A percentile compares a stretch with the other conserved stretches of the same genome.
These are phyloP conservation scores for Pichia sp. DNA, from an alignment of 1,139 yeast genomes.

Conservation along the genomic window DNA sequence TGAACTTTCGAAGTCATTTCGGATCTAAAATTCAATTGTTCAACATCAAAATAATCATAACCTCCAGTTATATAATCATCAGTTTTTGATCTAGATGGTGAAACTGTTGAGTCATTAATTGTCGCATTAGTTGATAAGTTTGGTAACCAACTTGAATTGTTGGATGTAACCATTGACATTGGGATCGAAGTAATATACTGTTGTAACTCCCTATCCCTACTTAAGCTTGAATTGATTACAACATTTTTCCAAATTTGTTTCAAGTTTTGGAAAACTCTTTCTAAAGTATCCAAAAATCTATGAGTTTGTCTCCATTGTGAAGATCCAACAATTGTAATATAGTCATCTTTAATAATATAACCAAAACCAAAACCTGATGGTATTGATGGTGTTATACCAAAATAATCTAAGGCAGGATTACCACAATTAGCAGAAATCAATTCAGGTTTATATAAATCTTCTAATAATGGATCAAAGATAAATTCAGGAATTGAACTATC, in stretches of 20 bases:
- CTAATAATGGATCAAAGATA: slow-evolving; percentile 29
- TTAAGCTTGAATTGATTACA: slow-evolving; percentile 11
- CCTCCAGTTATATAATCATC: slow-evolving; percentile 47
- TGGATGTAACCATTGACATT: slow-evolving; percentile 26
- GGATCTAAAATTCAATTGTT: slow-evolving; percentile 39
- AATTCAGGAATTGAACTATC: slow-evolving; percentile 34
- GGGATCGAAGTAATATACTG: slow-evolving; percentile 26
- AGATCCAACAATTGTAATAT: slow-evolving; percentile 54
- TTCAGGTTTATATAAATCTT: slow-evolving; percentile 33
- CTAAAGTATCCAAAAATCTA: slow-evolving; percentile 56
- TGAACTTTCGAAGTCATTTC: slow-evolving; percentile 23
- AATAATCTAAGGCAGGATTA: slow-evolving; percentile 63
- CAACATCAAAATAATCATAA: slow-evolving; percentile 71
- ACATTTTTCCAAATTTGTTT: slow-evolving; percentile 38
- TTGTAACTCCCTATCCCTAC: slow-evolving; percentile 23
- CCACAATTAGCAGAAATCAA: slow-evolving; percentile 60
- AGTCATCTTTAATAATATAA: slow-evolving; percentile 63
- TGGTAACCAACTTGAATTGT: slow-evolving; percentile 19
- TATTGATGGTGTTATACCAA: slow-evolving; percentile 72
- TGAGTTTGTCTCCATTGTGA: slow-evolving; percentile 72
- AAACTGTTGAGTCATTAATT: not conserved
- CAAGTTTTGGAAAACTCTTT: slow-evolving; percentile 52
- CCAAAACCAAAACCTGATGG: slow-evolving; percentile 76
- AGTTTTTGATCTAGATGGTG: not conserved
- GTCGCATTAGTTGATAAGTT: not conserved